These are phyloP conservation scores for Priceomyces melissophilus DNA, from an alignment of 805 yeast species.

Conservation along the genomic window DNA sequence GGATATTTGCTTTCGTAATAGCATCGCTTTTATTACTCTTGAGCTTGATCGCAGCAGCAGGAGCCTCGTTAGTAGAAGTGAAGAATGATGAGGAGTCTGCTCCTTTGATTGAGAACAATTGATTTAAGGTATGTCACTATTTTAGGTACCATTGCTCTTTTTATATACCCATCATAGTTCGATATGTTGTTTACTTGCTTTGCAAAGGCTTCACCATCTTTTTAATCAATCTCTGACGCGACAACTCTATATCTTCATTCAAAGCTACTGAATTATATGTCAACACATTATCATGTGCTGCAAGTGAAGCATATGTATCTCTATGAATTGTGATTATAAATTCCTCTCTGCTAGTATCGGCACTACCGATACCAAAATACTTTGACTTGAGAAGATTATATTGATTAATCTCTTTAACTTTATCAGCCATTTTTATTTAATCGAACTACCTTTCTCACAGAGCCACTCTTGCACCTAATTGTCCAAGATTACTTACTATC, in stretches of 20 bases:
- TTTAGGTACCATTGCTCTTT: background rate
- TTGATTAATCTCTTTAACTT: constrained; percentile 35
- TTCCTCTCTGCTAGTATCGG: constrained; percentile 65
- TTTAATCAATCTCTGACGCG: constrained; percentile 30
- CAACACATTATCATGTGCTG: constrained; percentile 55
- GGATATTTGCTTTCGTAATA: constrained; percentile 78
- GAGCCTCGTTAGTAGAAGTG: constrained; percentile 21
- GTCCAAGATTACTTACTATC: too few relatives aligned
- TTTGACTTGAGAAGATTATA: constrained; percentile 40
- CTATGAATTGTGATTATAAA: constrained; percentile 66
- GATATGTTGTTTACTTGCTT: background rate
- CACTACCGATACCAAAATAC: constrained; percentile 72
- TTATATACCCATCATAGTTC: background rate
- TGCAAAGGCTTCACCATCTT: constrained; percentile 28
- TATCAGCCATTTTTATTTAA: constrained; percentile 34
- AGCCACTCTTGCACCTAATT: too few relatives aligned
- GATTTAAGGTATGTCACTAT: background rate
- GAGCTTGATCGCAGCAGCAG: constrained; percentile 44
- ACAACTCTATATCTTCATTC: constrained; percentile 35
- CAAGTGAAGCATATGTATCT: constrained; percentile 61
- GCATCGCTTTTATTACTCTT: constrained; percentile 53
- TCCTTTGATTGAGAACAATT: constrained; percentile 28
- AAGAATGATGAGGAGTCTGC: constrained; percentile 28
- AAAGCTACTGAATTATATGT: constrained; percentile 52
- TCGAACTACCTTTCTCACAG: background rate